Conservation (phyloP, 2,329 filamentous ascomycete genomes). For the Dothistroma pini region DNA sequence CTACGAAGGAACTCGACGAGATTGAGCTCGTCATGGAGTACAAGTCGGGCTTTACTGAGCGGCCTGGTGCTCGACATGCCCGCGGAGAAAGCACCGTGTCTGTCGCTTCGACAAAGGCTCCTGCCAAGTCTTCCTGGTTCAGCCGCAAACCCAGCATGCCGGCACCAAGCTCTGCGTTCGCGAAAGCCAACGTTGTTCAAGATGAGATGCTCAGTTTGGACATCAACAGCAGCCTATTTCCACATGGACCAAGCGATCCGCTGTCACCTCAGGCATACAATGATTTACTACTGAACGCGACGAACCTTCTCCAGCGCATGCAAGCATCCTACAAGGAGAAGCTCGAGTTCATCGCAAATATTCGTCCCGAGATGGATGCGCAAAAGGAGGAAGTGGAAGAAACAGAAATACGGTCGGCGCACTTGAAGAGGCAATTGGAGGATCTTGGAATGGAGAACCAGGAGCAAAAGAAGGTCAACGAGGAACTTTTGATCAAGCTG, state of each 20-base stretch:
- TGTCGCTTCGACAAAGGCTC: constrained; percentile 1
- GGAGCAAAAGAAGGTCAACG: constrained; percentile 56
- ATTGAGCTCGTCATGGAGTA: constrained; percentile 37
- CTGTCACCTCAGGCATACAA: constrained; percentile 54
- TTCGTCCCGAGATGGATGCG: constrained; percentile 53
- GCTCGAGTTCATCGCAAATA: constrained; percentile 48
- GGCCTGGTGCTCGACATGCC: constrained; percentile 19
- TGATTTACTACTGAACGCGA: constrained; percentile 55
- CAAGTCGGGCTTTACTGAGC: constrained; percentile 32
- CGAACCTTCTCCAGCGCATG: constrained; percentile 51
- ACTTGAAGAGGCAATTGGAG: constrained; percentile 59
- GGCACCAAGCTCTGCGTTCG: constrained; percentile 1
- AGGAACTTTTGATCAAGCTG: constrained; percentile 48
- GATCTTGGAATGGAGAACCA: constrained; percentile 54
- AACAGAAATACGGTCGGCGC: constrained; percentile 53
- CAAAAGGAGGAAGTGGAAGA: constrained; percentile 61
- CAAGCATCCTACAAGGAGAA: constrained; percentile 56
- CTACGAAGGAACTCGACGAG: constrained; percentile 31
- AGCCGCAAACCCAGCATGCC: constrained; percentile 24
- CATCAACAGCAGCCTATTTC: constrained; percentile 53
- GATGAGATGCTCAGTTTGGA: constrained; percentile 56
- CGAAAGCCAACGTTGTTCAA: constrained; percentile 11
- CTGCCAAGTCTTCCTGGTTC: constrained; percentile 32
- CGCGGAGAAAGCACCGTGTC: constrained; percentile 13
- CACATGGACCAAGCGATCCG: constrained; percentile 47